Percentiles rank a stretch among this genome's conserved stretches.
phyloP scores from a whole-genome alignment of 2,329 filamentous ascomycete species.

The Claviceps purpurea region DNA sequence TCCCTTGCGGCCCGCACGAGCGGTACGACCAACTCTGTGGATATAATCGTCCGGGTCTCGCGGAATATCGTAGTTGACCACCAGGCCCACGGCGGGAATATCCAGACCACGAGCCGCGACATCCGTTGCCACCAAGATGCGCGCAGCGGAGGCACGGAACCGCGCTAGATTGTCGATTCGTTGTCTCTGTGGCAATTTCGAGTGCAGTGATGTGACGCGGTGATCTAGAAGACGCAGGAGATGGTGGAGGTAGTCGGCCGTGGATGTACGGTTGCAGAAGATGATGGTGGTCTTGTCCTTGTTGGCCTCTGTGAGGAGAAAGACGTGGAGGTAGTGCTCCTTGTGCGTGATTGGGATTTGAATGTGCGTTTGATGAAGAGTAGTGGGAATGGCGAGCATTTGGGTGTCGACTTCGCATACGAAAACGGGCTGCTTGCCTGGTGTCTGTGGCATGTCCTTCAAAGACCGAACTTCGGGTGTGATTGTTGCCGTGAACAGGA shows the following conservation, averaged over 20 bases:
- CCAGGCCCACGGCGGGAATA: conserved; percentile 80
- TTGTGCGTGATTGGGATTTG: conserved; percentile 84
- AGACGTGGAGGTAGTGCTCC: conserved; percentile 85
- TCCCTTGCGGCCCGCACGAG: conserved; percentile 74
- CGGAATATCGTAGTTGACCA: conserved; percentile 92
- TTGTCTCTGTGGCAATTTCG: conserved; percentile 70
- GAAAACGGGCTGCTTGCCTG: conserved; percentile 64
- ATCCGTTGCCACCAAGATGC: conserved; percentile 88
- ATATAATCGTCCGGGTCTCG: conserved; percentile 97
- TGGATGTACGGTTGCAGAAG: conserved; percentile 86
- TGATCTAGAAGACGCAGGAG: conserved; percentile 75
- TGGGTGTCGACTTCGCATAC: conserved; percentile 77
- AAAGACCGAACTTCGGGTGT: conserved; percentile 83
- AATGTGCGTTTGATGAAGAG: conserved; percentile 72
- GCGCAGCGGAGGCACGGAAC: conserved; percentile 78
- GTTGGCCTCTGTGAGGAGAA: conserved; percentile 70
- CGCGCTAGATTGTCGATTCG: conserved; percentile 77
- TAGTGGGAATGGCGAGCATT: conserved; percentile 63
- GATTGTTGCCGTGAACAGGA: conserved; percentile 91
- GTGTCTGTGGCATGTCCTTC: conserved; percentile 59
- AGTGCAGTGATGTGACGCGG: conserved; percentile 84
- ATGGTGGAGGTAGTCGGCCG: conserved; percentile 80
- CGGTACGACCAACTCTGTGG: conserved; percentile 88
- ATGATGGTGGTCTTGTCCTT: conserved; percentile 68
- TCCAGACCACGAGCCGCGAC: conserved; percentile 90